A percentile compares a stretch with the other conserved stretches of the same genome.
Evolutionary conservation across 2,329 filamentous ascomycete genomes (phyloP).

Genomic region (Epichloe coenophiala): DNA sequence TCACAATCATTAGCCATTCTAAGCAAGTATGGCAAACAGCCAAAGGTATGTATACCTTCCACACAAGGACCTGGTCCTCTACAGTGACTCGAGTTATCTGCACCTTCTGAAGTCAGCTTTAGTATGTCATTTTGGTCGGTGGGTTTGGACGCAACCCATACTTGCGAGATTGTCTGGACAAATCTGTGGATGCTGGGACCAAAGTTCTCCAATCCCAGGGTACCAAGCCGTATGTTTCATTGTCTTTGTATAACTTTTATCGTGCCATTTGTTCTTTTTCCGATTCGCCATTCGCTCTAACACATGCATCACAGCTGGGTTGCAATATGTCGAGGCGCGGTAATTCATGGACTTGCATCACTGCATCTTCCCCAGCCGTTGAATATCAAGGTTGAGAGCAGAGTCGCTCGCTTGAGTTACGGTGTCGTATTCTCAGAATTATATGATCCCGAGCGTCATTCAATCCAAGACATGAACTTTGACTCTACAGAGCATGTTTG

Average conservation of each 20-base stretch:
- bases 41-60: constrained; percentile 14
- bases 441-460: constrained; percentile 7
- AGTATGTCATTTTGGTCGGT: constrained; percentile 26
- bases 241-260: not conserved
- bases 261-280: not conserved
- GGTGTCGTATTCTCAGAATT: not conserved
- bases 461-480: constrained; percentile 7
- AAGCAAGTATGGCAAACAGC: constrained; percentile 4
- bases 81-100: too few relatives aligned
- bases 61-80: not conserved
- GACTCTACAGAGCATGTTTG: not conserved
- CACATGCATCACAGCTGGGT: constrained; percentile 16
- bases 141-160: constrained; percentile 23
- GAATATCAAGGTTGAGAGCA: constrained; percentile 9
- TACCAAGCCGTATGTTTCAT: constrained; percentile 20
- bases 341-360: constrained; percentile 11
- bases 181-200: not conserved
- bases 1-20: constrained; percentile 12
- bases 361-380: not conserved
- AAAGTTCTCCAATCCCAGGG: constrained; percentile 18
- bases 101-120: not conserved
- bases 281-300: not conserved
- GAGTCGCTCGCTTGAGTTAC: constrained; percentile 18
- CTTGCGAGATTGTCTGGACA: constrained; percentile 12
- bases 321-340: constrained; percentile 21